Percentiles rank a stretch among this genome's conserved stretches.
Conservation (phyloP, 2,329 filamentous ascomycete genomes). For the Sclerotinia borealis region DNA sequence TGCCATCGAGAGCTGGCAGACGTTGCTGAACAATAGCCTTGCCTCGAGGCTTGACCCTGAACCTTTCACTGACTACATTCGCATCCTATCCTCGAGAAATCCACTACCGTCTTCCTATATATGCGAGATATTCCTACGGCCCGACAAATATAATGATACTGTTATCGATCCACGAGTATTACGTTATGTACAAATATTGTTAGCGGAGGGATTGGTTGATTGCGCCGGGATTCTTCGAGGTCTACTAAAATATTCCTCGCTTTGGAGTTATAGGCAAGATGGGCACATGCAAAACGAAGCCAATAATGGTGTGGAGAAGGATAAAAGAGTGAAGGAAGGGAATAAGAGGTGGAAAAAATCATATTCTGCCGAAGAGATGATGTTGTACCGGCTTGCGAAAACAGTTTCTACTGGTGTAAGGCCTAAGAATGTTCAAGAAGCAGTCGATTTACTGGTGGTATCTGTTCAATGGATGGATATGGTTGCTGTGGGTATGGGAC, state of each 20-base stretch:
- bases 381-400: conserved; percentile 32
- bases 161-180: conserved; percentile 54
- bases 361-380: conserved; percentile 38
- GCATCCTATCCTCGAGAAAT: conserved; percentile 44
- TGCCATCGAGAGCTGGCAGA: conserved; percentile 37
- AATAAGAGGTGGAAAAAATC: conserved; percentile 48
- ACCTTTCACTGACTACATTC: conserved; percentile 47
- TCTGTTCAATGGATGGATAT: conserved; percentile 54
- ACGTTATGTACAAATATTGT: conserved; percentile 52
- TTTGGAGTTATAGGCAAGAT: conserved; percentile 14
- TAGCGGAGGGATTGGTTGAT: conserved; percentile 46
- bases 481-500: conserved; percentile 44
- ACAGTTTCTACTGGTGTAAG: conserved; percentile 40
- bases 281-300: conserved; percentile 12
- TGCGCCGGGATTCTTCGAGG: conserved; percentile 49
- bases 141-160: conserved; percentile 39
- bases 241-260: conserved; percentile 47
- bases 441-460: conserved; percentile 43
- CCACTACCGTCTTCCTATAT: conserved; percentile 46
- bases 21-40: conserved; percentile 47
- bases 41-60: conserved; percentile 45
- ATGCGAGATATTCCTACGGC: conserved; percentile 54
- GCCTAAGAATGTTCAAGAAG: conserved; percentile 43
- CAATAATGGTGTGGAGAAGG: conserved; percentile 20
- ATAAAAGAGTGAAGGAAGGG: conserved; percentile 11